Conservation (phyloP, 2,329 filamentous ascomycete genomes). For the Didymella segeticola region DNA sequence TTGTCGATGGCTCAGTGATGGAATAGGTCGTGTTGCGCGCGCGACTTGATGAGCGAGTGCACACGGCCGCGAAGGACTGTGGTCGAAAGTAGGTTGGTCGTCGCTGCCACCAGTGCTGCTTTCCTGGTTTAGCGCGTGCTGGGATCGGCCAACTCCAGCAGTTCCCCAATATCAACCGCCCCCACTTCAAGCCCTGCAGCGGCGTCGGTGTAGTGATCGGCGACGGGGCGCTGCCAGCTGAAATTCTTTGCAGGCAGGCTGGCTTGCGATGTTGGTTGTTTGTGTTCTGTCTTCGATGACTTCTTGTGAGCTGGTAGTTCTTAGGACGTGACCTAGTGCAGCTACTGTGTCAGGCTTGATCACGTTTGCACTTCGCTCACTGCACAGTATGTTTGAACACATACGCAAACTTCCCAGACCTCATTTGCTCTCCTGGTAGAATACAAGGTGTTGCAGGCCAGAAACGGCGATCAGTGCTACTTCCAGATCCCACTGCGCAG, state of each 20-base stretch:
- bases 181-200: constrained; percentile 12
- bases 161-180: constrained; percentile 17
- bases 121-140: constrained; percentile 14
- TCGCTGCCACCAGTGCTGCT: constrained; percentile 9
- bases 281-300: too few species aligned
- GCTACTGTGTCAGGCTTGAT: constrained; percentile 2
- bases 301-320: background rate
- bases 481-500: constrained; percentile 6
- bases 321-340: background rate
- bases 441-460: background rate
- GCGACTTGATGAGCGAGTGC: constrained; percentile 46
- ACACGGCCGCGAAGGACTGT: constrained; percentile 33
- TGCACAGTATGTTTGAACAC: background rate
- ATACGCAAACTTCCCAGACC: too few species aligned
- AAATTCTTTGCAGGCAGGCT: too few species aligned
- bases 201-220: constrained; percentile 12
- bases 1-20: constrained; percentile 44
- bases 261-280: too few species aligned
- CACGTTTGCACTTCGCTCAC: background rate
- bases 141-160: constrained; percentile 18
- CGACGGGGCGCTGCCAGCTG: background rate
- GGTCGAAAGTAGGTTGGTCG: constrained; percentile 21
- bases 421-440: too few species aligned
- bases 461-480: constrained; percentile 1
- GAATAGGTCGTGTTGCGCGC: constrained; percentile 36